Base-by-base conservation (phyloP, 257 asterid species). In the Plectranthus barbatus region DNA sequence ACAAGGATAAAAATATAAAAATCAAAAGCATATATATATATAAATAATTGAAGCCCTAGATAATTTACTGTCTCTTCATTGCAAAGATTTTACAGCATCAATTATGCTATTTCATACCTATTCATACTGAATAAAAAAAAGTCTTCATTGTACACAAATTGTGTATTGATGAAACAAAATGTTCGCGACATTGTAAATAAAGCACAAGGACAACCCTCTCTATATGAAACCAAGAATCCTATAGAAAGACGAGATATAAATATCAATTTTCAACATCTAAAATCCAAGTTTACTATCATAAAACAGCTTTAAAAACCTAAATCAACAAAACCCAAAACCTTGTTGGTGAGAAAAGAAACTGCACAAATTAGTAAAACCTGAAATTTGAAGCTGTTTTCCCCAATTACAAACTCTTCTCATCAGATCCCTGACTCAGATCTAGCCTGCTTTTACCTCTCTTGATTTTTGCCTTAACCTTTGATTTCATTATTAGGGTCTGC, bases 391-490 rank as follows among this genome's bases (percentile, higher is more conserved):
- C 15, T 37, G 64, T 62, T 60, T 44, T 19, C 5, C 49, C 57
- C 37, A 34, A 53, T 79, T 75, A 81, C 49, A 31, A 73, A 63
- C 55, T 65, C 72, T 77, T 72, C 64, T 77, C 81, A 48, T 66
- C 69, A 14, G 79, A 45, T 64, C 67, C 90, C 52, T 72, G 86
- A 68, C 74, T 57, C 66, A 82, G 59, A 29, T 88, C 94, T 74
- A 79, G 89, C 71, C 81, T 84, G 84, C 90, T 86, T 77, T 82
- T 91, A 24, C 80, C 87, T 74, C 57, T 88, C 90, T 49, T 83
- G 39, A 86, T 85, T 69, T 84, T 92, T 13, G 97, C 95, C 76
- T 92, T 92, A 39, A 92, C 89, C 71, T 87, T 81, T 17, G 91
- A 84, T 69, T 91, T 92, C 1, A 86, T 89, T 69, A 78, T 75